Evolutionary conservation across 306 rosid species (phyloP).

Genomic region (Alnus rubra): DNA sequence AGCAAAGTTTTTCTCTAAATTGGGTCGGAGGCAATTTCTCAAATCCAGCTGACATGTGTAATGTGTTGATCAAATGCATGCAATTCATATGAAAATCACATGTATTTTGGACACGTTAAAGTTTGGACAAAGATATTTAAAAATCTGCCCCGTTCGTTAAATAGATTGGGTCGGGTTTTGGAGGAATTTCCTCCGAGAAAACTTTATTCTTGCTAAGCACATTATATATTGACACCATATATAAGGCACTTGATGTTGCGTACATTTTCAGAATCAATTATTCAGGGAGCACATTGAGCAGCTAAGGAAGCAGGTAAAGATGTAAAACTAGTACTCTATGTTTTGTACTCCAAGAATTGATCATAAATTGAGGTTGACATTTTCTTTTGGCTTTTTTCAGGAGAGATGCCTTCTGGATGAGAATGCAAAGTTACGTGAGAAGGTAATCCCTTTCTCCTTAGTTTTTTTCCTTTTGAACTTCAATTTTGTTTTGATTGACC

Average conservation of each 20-base stretch:
- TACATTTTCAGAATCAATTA: conserved; percentile 53
- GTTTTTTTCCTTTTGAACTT: not conserved
- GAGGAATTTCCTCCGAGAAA: no score
- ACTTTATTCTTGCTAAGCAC: not conserved
- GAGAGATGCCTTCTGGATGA: conserved; percentile 52
- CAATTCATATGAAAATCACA: no score
- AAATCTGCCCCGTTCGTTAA: no score
- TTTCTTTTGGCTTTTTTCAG: conserved; percentile 39
- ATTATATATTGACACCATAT: not conserved
- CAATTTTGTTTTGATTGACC: not conserved
- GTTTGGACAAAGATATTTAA: no score
- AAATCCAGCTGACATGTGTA: no score
- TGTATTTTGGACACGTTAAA: not conserved
- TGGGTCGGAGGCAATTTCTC: no score
- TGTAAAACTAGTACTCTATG: not conserved
- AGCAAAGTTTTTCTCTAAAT: not conserved
- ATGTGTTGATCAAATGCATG: no score
- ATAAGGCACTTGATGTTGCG: conserved; percentile 14
- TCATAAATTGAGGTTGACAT: not conserved
- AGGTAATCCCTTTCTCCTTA: conserved; percentile 37
- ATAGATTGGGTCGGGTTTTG: no score
- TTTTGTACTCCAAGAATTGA: not conserved
- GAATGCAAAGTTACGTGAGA: conserved; percentile 51
- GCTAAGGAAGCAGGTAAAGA: conserved; percentile 66
- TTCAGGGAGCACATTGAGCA: conserved; percentile 60